Evolutionary conservation across 2,329 filamentous ascomycete species (phyloP), one percentile per base, ranked within the genome.

Genomic region (Neonectria faginata): DNA sequence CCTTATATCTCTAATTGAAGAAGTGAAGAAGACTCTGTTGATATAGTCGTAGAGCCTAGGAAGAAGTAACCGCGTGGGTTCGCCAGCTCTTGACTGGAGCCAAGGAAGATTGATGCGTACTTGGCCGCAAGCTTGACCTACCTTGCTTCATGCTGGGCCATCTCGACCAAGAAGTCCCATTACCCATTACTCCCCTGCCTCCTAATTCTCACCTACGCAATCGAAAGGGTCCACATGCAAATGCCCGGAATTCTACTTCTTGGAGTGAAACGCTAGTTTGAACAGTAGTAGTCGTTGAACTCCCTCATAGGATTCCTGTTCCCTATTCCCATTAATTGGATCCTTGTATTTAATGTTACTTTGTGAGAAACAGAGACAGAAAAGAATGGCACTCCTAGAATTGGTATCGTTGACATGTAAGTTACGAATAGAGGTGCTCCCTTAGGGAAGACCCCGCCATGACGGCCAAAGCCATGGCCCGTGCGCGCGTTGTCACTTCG

Each of bases 401-500:
- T 25, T 25, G 5, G 25, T 25, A 25, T 25, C 25, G 25, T 1
- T 25, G 25, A 25, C 25, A 6, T 25, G 25, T 25, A 6, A 25
- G 25, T 25, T 25, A 25, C 25, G 25, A 25, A 25, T 6, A 25
- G 25, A 51, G n/a, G n/a, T 51, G 10, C 29, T 51, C 48, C 29
- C 18, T 1, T 25, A 5, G 27, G 48, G 11, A 51, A 33, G 48
- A 29, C n/a, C 48, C 27, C 48, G 36, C 31, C 27, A 51, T 20
- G 45, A 50, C 45, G 31, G 27, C n/a, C 14, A 11, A 31, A 10
- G n/a, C 5, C 5, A 4, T 59, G 56, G 61, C 18, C 61, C 61
- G 61, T 63, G 61, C 48, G 29, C 52, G 42, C 33, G 47, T 16
- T 20, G n/a, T 54, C 42, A 10, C 47, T 41, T 47, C 47, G 57